These are phyloP conservation scores for Lunularia cruciata DNA, from an alignment of 225 moss, liverwort and hornwort genomes.

Conservation along the genomic window DNA sequence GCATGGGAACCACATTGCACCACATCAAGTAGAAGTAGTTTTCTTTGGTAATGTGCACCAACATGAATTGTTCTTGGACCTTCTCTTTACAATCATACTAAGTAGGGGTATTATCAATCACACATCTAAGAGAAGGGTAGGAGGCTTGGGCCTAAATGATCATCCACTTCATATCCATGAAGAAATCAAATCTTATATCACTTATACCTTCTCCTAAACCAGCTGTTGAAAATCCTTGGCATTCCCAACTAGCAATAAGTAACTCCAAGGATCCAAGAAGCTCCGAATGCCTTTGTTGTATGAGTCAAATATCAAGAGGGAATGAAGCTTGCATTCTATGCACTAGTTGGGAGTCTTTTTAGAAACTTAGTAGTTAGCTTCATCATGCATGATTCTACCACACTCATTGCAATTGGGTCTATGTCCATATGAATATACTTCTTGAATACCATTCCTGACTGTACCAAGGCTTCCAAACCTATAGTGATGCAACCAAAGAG, in stretches of 20 bases:
- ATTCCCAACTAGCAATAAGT: constrained; percentile 7
- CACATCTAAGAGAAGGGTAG: neutral
- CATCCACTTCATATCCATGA: neutral
- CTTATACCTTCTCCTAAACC: neutral
- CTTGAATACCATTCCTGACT: neutral
- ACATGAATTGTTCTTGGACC: neutral
- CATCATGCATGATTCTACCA: neutral
- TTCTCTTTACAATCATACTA: neutral
- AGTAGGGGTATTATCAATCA: no score
- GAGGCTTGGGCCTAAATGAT: constrained; percentile 13
- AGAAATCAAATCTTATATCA: neutral
- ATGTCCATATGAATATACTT: constrained; percentile 15
- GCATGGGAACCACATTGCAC: no score
- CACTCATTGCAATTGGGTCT: neutral
- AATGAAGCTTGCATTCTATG: neutral
- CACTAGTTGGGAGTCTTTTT: neutral
- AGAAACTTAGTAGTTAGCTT: neutral
- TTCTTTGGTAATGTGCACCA: neutral
- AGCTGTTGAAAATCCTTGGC: constrained; percentile 17
- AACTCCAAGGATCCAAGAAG: constrained; percentile 1
- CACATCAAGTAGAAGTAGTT: no score
- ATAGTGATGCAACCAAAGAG: neutral
- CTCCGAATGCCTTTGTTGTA: neutral
- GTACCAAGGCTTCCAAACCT: constrained; percentile 13
- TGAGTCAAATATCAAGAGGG: neutral